Conservation (phyloP, 495 filamentous ascomycete species). For the Podospora comata region DNA sequence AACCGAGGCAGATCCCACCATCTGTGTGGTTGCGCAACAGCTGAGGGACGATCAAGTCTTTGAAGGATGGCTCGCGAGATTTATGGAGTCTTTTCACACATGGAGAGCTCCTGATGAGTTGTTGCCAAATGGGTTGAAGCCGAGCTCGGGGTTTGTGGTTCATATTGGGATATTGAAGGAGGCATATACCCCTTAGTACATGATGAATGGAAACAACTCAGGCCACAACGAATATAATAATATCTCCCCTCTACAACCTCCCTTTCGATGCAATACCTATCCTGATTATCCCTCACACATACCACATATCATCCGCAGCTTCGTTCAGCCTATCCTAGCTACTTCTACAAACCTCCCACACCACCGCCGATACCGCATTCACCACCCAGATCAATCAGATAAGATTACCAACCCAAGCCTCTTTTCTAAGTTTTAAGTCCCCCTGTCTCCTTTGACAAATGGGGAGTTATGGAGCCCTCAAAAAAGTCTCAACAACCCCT, state of each 20-base stretch:
- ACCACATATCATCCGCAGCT: too few species aligned
- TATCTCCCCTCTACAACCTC: too few species aligned
- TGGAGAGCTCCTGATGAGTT: constrained; percentile 72
- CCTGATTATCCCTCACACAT: too few species aligned
- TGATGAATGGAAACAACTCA: too few species aligned
- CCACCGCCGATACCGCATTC: not conserved
- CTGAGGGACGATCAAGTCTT: constrained; percentile 81
- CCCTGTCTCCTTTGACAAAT: not conserved
- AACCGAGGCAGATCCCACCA: constrained; percentile 18
- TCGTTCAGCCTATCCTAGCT: too few species aligned
- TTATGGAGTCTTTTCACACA: constrained; percentile 61
- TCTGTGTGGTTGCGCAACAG: constrained; percentile 82
- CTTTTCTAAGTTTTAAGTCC: too few species aligned
- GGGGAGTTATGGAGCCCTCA: not conserved
- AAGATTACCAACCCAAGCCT: not conserved
- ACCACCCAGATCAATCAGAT: not conserved
- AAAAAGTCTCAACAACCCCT: not conserved
- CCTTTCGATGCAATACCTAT: too few species aligned
- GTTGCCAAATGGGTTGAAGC: constrained; percentile 48
- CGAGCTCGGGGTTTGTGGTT: constrained; percentile 61
- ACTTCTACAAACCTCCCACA: not conserved
- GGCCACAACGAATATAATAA: too few species aligned
- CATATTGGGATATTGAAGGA: constrained; percentile 59
- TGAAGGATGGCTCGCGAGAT: constrained; percentile 71
- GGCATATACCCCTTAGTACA: not conserved